Base-by-base conservation (phyloP, 257 asterid species). In the Solanum pimpinellifolium region DNA sequence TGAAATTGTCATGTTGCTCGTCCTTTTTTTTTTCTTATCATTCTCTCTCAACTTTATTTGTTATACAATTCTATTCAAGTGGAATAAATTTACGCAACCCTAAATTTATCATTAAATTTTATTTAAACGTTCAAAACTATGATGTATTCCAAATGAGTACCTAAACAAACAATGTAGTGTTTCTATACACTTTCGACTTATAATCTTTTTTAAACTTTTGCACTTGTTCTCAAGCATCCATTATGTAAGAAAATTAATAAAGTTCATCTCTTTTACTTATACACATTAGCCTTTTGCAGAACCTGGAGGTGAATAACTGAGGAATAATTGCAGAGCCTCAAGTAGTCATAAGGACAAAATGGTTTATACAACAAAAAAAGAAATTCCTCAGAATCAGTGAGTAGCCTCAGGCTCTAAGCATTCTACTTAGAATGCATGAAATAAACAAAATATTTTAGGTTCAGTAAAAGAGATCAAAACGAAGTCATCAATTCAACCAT, bases 191-290 rank as follows among this genome's bases (percentile, higher is more conserved):
- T 56, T 56, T 1, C n/a, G 11, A 56, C 65, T 56, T 52, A 18
- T 1, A 16, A 0, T 49, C 18, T 42, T 15, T 6, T 2, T 0
- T 0, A 1, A 52, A 52, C 62, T 52, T 52, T 18, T 52, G 23
- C 23, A 18, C 10, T 3, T 52, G n/a, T 52, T 52, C 23, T 52
- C 65, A 56, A 56, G 65, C n/a, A 56, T 11, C 11, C 65, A 56
- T 56, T 18, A 18, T 11, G 11, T 7, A 56, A 20, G 25, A 56
- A 52, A 20, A 56, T 56, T 56, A 56, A 20, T 56, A 56, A 18
- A 56, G 0, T 18, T 20, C 65, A 56, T 56, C 65, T 56, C 65
- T 11, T 56, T 56, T 56, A 18, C 65, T 56, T 56, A 1, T 56
- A 56, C 1, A 2, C 65, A 56, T 56, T 56, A 56, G 65, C 25